These are phyloP conservation scores for Tillandsia fasciculata DNA, from an alignment of 176 grass and related monocot genomes.

Conservation along the genomic window DNA sequence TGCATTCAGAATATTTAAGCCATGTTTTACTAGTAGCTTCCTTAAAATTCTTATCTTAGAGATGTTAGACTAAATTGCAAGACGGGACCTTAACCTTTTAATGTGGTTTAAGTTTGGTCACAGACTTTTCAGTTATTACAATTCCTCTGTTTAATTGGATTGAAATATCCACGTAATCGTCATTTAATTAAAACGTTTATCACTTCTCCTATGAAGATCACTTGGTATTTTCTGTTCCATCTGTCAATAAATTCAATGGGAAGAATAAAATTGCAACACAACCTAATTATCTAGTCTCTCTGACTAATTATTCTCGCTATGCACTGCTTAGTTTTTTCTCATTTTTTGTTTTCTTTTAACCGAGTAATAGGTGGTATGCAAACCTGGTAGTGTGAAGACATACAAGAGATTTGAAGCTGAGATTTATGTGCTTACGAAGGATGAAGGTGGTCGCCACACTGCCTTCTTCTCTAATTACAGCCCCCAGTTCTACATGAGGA, in stretches of 20 bases:
- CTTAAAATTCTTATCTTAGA: not conserved
- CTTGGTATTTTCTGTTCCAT: too few species aligned
- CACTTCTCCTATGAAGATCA: too few species aligned
- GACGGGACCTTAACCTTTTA: too few species aligned
- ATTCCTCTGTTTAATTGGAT: too few species aligned
- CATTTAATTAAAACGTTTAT: too few species aligned
- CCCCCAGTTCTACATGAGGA: constrained; percentile 93
- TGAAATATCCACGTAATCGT: too few species aligned
- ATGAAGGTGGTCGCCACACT: constrained; percentile 94
- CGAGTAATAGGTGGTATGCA: constrained; percentile 67
- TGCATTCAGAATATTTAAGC: not conserved
- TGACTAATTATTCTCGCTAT: not conserved
- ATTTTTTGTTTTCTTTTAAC: constrained; percentile 7
- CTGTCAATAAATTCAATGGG: too few species aligned
- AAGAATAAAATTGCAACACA: too few species aligned
- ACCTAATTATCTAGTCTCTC: too few species aligned
- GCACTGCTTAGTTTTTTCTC: not conserved
- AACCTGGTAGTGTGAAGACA: constrained; percentile 72
- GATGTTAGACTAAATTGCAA: too few species aligned
- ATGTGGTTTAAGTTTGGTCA: too few species aligned
- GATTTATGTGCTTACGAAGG: constrained; percentile 82
- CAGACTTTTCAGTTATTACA: too few species aligned
- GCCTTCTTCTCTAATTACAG: constrained; percentile 78
- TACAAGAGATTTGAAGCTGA: constrained; percentile 85
- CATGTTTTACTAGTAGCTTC: not conserved